Conservation (phyloP, 371 early-diverging fungal genomes). For the Cladochytrium tenue region DNA sequence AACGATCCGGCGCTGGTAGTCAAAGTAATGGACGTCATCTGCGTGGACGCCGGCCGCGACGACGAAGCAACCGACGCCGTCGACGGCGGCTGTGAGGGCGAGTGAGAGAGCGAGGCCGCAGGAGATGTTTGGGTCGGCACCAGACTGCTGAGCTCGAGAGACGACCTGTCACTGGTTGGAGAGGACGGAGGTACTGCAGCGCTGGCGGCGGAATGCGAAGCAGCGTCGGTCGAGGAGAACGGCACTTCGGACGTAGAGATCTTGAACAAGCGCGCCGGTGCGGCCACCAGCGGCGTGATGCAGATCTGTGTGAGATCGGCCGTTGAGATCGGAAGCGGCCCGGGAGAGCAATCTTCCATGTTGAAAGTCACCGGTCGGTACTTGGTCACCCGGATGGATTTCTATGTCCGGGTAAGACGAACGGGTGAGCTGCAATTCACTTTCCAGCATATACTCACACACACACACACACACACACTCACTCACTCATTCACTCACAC, state of each 20-base stretch:
- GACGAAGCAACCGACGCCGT: neutral
- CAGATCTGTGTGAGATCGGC: slow-evolving; percentile 9
- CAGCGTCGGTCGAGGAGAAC: neutral
- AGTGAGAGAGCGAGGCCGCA: neutral
- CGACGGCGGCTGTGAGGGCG: neutral
- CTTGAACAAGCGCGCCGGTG: slow-evolving; percentile 5
- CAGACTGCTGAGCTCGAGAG: too few relatives aligned
- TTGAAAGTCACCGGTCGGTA: slow-evolving; percentile 16
- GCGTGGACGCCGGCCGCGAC: too few relatives aligned
- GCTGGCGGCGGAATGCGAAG: neutral
- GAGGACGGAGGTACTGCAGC: neutral
- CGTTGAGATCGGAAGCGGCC: slow-evolving; percentile 1
- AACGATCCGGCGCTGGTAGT: neutral
- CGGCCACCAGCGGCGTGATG: slow-evolving; percentile 11
- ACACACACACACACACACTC: too few relatives aligned
- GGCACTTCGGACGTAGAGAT: neutral
- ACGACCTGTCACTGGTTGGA: too few relatives aligned
- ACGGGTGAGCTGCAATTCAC: too few relatives aligned
- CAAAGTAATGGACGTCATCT: neutral
- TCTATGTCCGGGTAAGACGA: too few relatives aligned
- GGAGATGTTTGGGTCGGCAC: neutral
- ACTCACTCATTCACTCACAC: too few relatives aligned
- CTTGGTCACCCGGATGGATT: neutral
- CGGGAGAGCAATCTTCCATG: slow-evolving; percentile 12
- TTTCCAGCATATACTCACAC: too few relatives aligned